Percentiles rank a stretch among this genome's conserved stretches.
Conservation (phyloP, 768 basidiomycete species). For the Kwoniella shandongensis region DNA sequence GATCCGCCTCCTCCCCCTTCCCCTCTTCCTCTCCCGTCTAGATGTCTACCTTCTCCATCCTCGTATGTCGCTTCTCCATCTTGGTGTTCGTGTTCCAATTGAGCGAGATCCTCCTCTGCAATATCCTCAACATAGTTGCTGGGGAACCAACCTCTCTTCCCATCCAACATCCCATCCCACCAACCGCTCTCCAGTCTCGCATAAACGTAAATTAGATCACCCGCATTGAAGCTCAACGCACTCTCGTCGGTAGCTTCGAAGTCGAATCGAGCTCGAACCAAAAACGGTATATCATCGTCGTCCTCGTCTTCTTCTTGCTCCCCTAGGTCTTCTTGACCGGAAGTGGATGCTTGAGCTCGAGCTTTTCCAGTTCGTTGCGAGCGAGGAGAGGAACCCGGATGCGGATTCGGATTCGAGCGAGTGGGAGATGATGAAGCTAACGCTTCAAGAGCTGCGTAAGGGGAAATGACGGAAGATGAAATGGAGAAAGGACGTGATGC, state of each 20-base stretch:
- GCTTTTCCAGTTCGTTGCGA: no score
- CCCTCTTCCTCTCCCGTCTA: slow-evolving; percentile 51
- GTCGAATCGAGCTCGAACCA: slow-evolving; percentile 89
- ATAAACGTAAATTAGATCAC: slow-evolving; percentile 91
- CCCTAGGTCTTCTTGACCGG: slow-evolving; percentile 5
- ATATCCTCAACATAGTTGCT: slow-evolving; percentile 87
- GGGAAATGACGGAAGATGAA: slow-evolving; percentile 20
- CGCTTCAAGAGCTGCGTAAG: slow-evolving; percentile 20
- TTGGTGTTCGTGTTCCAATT: not conserved
- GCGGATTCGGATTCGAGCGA: not conserved
- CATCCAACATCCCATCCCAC: slow-evolving; percentile 94
- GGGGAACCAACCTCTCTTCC: slow-evolving; percentile 85
- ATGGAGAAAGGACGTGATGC: slow-evolving; percentile 17
- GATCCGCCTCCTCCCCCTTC: slow-evolving; percentile 5
- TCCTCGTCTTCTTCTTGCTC: slow-evolving; percentile 5
- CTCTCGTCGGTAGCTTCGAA: slow-evolving; percentile 76
- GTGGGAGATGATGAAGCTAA: slow-evolving; percentile 1
- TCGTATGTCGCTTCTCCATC: slow-evolving; percentile 1
- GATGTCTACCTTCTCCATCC: slow-evolving; percentile 69
- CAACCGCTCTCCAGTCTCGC: slow-evolving; percentile 89
- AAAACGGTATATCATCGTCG: slow-evolving; percentile 55
- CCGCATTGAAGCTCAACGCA: slow-evolving; percentile 79
- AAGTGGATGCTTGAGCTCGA: not conserved
- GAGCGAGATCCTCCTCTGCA: slow-evolving; percentile 55
- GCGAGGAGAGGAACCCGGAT: no score